These are phyloP conservation scores for Sugiyamaella novakii DNA, from an alignment of 1,139 yeast species.

Conservation along the genomic window DNA sequence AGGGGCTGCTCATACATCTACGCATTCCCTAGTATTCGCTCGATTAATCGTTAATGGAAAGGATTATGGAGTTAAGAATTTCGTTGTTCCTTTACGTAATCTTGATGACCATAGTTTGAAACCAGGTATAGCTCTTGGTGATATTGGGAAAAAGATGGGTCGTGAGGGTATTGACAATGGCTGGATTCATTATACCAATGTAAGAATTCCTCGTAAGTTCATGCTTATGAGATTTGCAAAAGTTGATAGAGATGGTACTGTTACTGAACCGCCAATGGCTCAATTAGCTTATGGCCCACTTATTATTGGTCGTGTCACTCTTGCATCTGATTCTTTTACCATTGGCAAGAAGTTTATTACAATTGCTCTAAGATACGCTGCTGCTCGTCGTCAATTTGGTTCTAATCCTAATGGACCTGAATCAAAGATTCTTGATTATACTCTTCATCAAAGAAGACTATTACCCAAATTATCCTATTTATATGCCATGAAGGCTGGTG, in stretches of 20 bases:
- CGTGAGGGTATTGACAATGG: conserved; percentile 79
- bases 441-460: conserved; percentile 83
- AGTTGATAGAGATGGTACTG: conserved; percentile 69
- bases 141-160: conserved; percentile 94
- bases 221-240: conserved; percentile 82
- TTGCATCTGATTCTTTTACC: conserved; percentile 87
- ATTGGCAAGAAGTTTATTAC: conserved; percentile 78
- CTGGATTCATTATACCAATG: conserved; percentile 87
- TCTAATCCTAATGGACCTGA: conserved; percentile 44
- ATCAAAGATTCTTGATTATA: conserved; percentile 66
- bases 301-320: conserved; percentile 83
- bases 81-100: conserved; percentile 87
- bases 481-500: conserved; percentile 75
- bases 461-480: conserved; percentile 77
- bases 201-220: conserved; percentile 77
- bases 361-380: conserved; percentile 84
- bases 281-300: conserved; percentile 87
- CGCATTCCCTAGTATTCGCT: conserved; percentile 80
- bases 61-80: conserved; percentile 89
- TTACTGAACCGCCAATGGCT: conserved; percentile 70
- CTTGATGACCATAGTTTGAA: conserved; percentile 60
- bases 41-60: conserved; percentile 76
- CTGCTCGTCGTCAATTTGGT: conserved; percentile 86
- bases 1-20: conserved; percentile 93
- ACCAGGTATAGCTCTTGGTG: conserved; percentile 85